Conservation (phyloP, 108 stramenopile genomes). For the Nitzschia inconspicua region DNA sequence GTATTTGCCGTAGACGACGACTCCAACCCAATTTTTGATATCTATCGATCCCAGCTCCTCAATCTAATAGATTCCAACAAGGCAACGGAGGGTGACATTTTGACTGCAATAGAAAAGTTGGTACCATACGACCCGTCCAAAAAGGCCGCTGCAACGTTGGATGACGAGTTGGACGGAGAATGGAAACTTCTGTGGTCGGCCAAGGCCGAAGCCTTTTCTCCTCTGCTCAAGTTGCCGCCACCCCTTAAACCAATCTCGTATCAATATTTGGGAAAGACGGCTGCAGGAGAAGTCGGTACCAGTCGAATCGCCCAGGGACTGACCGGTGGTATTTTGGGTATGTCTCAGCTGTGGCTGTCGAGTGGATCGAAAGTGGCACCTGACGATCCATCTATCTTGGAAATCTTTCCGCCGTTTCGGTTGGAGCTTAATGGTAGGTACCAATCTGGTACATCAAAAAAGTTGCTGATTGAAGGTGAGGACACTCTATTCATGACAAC, state of each 20-base stretch:
- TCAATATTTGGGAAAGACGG: constrained; percentile 57
- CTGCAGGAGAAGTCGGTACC: constrained; percentile 51
- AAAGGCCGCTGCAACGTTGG: background rate
- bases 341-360: constrained; percentile 38
- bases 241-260: constrained; percentile 61
- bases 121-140: constrained; percentile 6
- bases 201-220: constrained; percentile 65
- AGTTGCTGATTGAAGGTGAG: constrained; percentile 59
- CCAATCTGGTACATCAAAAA: constrained; percentile 23
- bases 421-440: constrained; percentile 43
- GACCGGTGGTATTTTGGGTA: constrained; percentile 33
- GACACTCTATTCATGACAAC: too few relatives aligned
- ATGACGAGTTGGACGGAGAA: constrained; percentile 43
- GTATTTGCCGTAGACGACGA: too few relatives aligned
- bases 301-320: constrained; percentile 67
- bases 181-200: constrained; percentile 68
- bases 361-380: constrained; percentile 18
- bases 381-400: constrained; percentile 40
- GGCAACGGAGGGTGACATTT: too few relatives aligned
- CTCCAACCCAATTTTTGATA: too few relatives aligned
- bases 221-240: constrained; percentile 53
- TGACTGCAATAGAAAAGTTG: too few relatives aligned
- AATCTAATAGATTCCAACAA: too few relatives aligned
- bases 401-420: constrained; percentile 76
- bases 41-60: too few relatives aligned